Conservation (phyloP, 2,329 filamentous ascomycete genomes). For the Sordariomycetes sp. region DNA sequence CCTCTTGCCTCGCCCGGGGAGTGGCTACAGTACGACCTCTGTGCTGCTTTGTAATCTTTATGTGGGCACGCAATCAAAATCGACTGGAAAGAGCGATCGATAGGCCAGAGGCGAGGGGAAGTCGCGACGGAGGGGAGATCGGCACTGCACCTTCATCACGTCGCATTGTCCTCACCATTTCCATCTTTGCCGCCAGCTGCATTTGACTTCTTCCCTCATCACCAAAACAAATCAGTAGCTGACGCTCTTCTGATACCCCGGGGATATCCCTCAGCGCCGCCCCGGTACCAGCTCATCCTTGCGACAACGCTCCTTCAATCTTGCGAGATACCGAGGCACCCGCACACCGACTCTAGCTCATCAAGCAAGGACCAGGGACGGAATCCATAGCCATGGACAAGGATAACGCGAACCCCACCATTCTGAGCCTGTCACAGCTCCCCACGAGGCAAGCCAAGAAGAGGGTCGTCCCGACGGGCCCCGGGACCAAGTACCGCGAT, state of each 20-base stretch:
- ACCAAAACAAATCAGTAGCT: not conserved
- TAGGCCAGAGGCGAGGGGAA: not conserved
- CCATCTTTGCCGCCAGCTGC: too few species aligned
- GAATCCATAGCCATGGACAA: slow-evolving; percentile 20
- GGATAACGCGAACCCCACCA: slow-evolving; percentile 85
- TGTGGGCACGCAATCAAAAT: too few species aligned
- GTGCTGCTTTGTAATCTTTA: not conserved
- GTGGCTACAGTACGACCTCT: not conserved
- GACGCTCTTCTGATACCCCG: not conserved
- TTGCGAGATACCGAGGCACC: not conserved
- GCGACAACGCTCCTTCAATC: not conserved
- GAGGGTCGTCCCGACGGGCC: slow-evolving; percentile 29
- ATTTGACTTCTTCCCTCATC: too few species aligned
- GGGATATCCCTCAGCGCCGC: not conserved
- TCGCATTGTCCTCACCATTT: not conserved
- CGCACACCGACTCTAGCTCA: not conserved
- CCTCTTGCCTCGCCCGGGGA: not conserved
- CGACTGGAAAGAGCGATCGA: not conserved
- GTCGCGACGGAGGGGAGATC: not conserved
- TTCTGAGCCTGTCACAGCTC: slow-evolving; percentile 77
- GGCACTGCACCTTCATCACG: not conserved
- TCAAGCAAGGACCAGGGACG: not conserved
- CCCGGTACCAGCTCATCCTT: not conserved
- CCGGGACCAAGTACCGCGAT: slow-evolving; percentile 31
- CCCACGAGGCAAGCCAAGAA: slow-evolving; percentile 55